phyloP scores from a whole-genome alignment of 139 green algal genomes.

The Chlamydomonas sp. region DNA sequence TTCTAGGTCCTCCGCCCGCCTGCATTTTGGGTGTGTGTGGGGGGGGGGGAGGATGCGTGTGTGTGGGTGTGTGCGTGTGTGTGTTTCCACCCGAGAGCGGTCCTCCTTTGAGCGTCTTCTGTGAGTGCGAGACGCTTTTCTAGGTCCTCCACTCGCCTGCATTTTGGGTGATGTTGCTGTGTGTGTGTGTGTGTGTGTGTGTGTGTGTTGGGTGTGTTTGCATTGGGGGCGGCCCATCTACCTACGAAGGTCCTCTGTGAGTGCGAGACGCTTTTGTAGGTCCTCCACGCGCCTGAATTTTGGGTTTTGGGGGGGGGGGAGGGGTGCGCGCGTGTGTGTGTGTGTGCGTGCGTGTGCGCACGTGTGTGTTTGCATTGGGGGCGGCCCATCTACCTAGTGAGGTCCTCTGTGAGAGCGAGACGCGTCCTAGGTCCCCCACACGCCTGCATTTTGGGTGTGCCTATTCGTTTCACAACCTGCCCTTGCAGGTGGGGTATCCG shows the following conservation, averaged over 20 bases:
- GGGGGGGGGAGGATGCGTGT: too few species aligned
- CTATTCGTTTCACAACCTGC: too few species aligned
- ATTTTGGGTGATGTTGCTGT: too few species aligned
- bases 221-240: neutral
- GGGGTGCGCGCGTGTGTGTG: too few species aligned
- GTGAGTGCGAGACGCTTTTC: neutral
- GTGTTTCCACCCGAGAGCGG: neutral
- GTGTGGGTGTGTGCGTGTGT: too few species aligned
- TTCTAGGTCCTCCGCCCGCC: neutral
- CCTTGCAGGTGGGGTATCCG: too few species aligned
- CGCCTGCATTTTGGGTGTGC: conserved; percentile 1
- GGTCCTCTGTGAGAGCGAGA: neutral
- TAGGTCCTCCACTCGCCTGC: neutral
- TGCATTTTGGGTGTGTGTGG: too few species aligned
- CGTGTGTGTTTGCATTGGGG: too few species aligned
- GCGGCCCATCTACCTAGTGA: neutral
- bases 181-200: too few species aligned
- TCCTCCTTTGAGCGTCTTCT: neutral
- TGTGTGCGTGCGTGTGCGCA: too few species aligned
- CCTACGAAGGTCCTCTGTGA: neutral
- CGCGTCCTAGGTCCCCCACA: neutral
- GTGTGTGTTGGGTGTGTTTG: too few species aligned
- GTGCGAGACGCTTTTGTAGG: neutral
- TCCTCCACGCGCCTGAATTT: neutral
- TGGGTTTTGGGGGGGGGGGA: too few species aligned